Conservation (phyloP, 176 grass and related monocot species). For the Bolboschoenus planiculmis region DNA sequence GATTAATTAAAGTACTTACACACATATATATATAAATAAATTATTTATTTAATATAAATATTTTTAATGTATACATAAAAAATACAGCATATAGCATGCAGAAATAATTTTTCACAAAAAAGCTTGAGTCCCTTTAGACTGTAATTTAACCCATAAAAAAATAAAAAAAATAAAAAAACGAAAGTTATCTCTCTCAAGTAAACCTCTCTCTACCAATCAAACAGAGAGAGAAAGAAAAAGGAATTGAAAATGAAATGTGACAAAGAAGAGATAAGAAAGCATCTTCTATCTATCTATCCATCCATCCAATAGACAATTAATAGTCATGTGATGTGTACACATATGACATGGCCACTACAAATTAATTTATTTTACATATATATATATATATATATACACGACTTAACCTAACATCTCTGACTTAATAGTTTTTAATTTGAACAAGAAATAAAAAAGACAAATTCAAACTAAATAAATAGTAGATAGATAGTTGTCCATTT, state of each 20-base stretch:
- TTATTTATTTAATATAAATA: no score
- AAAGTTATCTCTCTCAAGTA: background rate
- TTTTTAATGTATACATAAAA: no score
- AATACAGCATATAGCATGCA: no score
- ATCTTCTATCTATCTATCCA: no score
- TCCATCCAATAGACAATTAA: no score
- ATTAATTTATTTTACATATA: background rate
- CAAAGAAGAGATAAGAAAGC: conserved; percentile 5
- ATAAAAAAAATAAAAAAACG: background rate
- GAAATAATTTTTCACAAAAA: no score
- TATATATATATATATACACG: background rate
- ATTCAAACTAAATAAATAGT: background rate
- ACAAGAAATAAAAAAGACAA: background rate
- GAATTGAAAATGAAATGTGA: background rate
- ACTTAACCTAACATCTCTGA: conserved; percentile 9
- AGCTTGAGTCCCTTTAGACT: no score
- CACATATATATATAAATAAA: no score
- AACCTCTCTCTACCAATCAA: background rate
- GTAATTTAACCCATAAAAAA: background rate
- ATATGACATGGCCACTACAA: background rate
- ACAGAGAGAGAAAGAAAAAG: background rate
- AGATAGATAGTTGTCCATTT: background rate
- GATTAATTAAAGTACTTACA: no score
- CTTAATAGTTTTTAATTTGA: background rate
- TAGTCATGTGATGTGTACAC: conserved; percentile 6